Percentiles rank a stretch among this genome's conserved stretches.
These are phyloP conservation scores for Neolentinus lepideus DNA, from an alignment of 1,284 basidiomycete genomes.

Conservation along the genomic window DNA sequence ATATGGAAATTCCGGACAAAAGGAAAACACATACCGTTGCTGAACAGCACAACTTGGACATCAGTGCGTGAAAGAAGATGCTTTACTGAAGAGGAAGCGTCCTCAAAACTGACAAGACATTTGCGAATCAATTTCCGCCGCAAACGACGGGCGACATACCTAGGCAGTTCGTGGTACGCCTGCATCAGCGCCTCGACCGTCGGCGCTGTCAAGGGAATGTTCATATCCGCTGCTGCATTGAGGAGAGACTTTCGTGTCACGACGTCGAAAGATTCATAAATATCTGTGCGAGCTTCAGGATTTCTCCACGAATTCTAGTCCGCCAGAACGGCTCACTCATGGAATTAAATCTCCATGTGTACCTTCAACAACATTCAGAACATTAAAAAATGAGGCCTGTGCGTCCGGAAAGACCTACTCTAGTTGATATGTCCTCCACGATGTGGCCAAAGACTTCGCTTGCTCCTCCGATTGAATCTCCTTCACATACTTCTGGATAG, in stretches of 20 bases:
- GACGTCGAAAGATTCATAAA: background rate
- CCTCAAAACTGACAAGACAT: background rate
- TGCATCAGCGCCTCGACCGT: background rate
- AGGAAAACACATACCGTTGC: background rate
- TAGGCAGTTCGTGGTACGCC: background rate
- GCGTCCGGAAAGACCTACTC: background rate
- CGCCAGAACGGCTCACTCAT: background rate
- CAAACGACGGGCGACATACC: background rate
- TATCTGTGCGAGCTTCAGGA: background rate
- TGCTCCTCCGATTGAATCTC: background rate
- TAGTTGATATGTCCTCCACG: background rate
- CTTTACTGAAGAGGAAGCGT: background rate
- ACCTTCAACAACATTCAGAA: background rate
- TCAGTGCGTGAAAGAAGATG: background rate
- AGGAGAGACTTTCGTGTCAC: background rate
- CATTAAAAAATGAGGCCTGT: no score
- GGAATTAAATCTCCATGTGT: slow-evolving; percentile 1
- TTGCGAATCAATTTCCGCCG: background rate
- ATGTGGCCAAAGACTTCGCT: background rate
- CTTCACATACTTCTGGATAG: background rate
- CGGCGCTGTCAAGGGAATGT: background rate
- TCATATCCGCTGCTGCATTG: background rate
- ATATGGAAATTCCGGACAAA: background rate
- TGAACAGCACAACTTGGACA: background rate
- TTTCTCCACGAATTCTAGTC: background rate